Percentiles rank a stretch among this genome's conserved stretches.
These are phyloP conservation scores for Elongisporangium prolatum DNA, from an alignment of 352 stramenopile species.

Conservation along the genomic window DNA sequence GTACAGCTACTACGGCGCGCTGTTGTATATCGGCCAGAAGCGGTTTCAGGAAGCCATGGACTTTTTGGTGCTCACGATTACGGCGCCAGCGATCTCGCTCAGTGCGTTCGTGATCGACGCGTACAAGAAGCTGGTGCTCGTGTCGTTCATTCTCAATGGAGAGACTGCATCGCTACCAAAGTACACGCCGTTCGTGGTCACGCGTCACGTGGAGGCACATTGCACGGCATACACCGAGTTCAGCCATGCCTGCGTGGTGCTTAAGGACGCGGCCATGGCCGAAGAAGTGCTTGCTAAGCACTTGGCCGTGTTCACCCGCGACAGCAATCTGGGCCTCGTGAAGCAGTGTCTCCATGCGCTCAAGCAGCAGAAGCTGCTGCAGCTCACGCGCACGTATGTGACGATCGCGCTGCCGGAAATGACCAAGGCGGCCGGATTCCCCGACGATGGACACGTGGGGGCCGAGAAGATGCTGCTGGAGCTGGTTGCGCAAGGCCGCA, in stretches of 20 bases:
- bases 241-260: constrained; percentile 39
- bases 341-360: constrained; percentile 71
- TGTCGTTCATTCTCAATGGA: constrained; percentile 55
- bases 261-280: constrained; percentile 31
- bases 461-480: constrained; percentile 63
- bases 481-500: constrained; percentile 44
- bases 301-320: constrained; percentile 39
- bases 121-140: constrained; percentile 80
- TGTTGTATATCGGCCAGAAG: constrained; percentile 74
- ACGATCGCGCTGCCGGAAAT: constrained; percentile 70
- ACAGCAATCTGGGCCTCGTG: constrained; percentile 72
- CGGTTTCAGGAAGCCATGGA: constrained; percentile 69
- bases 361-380: constrained; percentile 64
- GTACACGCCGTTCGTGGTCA: constrained; percentile 76
- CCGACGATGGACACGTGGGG: constrained; percentile 16
- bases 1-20: constrained; percentile 82
- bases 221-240: constrained; percentile 57
- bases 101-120: constrained; percentile 79
- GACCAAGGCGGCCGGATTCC: constrained; percentile 37
- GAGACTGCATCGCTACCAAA: constrained; percentile 60
- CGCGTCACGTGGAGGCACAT: constrained; percentile 64
- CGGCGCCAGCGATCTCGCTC: constrained; percentile 59
- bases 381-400: constrained; percentile 75
- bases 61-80: constrained; percentile 69
- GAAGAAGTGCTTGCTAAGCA: constrained; percentile 35